These are phyloP conservation scores for Nymphaea thermarum DNA, from an alignment of 164 flowering plant species.

Conservation along the genomic window DNA sequence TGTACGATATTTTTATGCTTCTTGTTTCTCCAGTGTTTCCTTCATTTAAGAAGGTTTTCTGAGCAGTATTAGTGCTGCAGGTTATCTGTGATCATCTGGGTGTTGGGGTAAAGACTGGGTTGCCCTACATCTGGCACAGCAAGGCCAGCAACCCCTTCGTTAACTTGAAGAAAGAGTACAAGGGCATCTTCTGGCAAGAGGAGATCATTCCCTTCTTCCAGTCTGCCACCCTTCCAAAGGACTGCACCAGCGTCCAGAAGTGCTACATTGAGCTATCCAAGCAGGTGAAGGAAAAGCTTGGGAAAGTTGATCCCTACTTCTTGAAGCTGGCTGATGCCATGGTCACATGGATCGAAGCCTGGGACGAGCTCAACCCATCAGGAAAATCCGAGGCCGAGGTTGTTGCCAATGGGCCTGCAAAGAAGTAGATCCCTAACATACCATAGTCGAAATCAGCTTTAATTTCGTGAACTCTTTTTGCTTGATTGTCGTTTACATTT, in stretches of 20 bases:
- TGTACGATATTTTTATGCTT: too few relatives aligned
- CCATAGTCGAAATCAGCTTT: neutral
- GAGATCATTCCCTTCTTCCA: slow-evolving; percentile 77
- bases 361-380: slow-evolving; percentile 69
- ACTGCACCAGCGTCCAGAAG: slow-evolving; percentile 46
- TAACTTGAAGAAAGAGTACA: slow-evolving; percentile 66
- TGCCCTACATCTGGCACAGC: slow-evolving; percentile 78
- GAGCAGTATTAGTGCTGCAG: slow-evolving; percentile 15
- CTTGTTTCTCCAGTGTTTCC: too few relatives aligned
- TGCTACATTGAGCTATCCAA: slow-evolving; percentile 65
- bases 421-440: slow-evolving; percentile 3
- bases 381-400: slow-evolving; percentile 13
- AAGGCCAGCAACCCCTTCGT: slow-evolving; percentile 72
- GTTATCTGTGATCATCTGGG: slow-evolving; percentile 76
- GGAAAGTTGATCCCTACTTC: slow-evolving; percentile 60
- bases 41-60: too few relatives aligned
- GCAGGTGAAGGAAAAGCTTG: slow-evolving; percentile 53
- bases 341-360: slow-evolving; percentile 76
- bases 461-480: neutral
- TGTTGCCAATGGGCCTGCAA: slow-evolving; percentile 18
- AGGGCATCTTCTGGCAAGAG: slow-evolving; percentile 71
- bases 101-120: slow-evolving; percentile 57
- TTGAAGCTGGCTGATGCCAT: slow-evolving; percentile 61
- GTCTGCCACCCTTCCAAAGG: slow-evolving; percentile 39
- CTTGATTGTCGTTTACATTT: neutral